Evolutionary conservation across 768 basidiomycete species (phyloP), one percentile per base, ranked within the genome.

Genomic region (Boletus sp.): DNA sequence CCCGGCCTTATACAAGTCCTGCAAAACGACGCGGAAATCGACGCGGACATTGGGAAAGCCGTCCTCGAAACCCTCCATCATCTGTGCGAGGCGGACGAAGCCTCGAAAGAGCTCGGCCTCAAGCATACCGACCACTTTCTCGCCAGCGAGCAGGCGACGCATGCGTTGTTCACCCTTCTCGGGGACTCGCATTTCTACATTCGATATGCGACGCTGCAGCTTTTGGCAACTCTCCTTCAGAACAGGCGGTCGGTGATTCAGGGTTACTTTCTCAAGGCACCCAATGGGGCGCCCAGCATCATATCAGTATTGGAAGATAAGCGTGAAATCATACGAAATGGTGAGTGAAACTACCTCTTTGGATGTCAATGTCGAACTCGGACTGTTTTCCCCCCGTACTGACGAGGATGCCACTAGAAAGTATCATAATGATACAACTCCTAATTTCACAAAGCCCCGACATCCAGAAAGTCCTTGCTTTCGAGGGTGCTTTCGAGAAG

Each of bases 401-500:
- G 49, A 70, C 49, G 47, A 52, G 37, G 33, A 40, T 49, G 36
- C 40, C 59, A 61, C 64, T 74, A 92, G 92, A 98, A 81, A 88
- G 86, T 24, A 84, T 97, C 39, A 78, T 85, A 15, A 84, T 95
- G 75, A 80, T 94, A 35, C 90, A 95, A 59, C 77, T 85, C 6
- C 78, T 99, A 14, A 84, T 90, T 37, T 84, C 85, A 0, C 89
- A 94, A 63, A 98, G 90, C 64, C 83, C 90, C 33, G 93, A 98
- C 70, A 91, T 99, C 36, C 96, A 98, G 68, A 98, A 98, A 73
- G 86, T 98, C 32, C 84, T 98, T 45, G 94, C 95, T 0, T 99
- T 99, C 64, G 94, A 94, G 64, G 94, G 97, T 18, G 92, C 91
- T 2, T 98, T 99, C 66, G 97, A 99, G 76, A 92, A 89, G 68